A percentile compares a stretch with the other conserved stretches of the same genome.
Conservation (phyloP, 345 rosid species). For the Pistacia atlantica region DNA sequence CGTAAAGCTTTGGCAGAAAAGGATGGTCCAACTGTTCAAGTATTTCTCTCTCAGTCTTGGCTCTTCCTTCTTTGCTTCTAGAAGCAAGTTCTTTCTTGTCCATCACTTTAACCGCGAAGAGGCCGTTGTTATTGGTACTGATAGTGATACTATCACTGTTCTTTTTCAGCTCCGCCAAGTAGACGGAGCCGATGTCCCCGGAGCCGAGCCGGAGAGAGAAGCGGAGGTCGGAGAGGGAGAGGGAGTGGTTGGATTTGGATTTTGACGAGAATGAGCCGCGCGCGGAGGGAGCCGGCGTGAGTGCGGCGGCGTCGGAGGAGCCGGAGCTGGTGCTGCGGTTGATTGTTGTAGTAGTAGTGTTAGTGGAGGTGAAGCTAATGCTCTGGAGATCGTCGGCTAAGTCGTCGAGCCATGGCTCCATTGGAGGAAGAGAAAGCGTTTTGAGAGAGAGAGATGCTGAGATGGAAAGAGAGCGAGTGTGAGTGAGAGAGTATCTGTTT, state of each 20-base stretch:
- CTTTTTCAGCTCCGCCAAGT: slow-evolving; percentile 63
- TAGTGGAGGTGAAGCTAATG: slow-evolving; percentile 79
- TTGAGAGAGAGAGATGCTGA: neutral
- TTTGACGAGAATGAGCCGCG: slow-evolving; percentile 38
- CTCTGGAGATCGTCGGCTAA: slow-evolving; percentile 89
- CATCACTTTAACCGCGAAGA: slow-evolving; percentile 87
- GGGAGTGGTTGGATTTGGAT: slow-evolving; percentile 34
- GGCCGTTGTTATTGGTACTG: neutral
- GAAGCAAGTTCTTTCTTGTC: slow-evolving; percentile 84
- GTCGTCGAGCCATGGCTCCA: slow-evolving; percentile 83
- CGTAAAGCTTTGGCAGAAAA: slow-evolving; percentile 78
- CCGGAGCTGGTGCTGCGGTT: slow-evolving; percentile 80
- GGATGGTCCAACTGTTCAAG: slow-evolving; percentile 86
- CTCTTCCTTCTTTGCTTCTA: slow-evolving; percentile 83
- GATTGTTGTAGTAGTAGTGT: slow-evolving; percentile 56
- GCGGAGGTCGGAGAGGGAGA: slow-evolving; percentile 72
- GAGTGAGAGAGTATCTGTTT: neutral
- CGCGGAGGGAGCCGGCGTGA: slow-evolving; percentile 67
- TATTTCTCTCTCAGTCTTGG: slow-evolving; percentile 81
- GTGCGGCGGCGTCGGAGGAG: slow-evolving; percentile 71
- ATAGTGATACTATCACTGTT: neutral
- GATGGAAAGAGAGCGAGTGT: slow-evolving; percentile 3
- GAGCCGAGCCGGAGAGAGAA: slow-evolving; percentile 87
- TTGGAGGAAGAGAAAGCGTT: slow-evolving; percentile 12
- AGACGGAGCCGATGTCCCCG: slow-evolving; percentile 94